Conservation (phyloP, 345 rosid species). For the Abelmoschus esculentus region DNA sequence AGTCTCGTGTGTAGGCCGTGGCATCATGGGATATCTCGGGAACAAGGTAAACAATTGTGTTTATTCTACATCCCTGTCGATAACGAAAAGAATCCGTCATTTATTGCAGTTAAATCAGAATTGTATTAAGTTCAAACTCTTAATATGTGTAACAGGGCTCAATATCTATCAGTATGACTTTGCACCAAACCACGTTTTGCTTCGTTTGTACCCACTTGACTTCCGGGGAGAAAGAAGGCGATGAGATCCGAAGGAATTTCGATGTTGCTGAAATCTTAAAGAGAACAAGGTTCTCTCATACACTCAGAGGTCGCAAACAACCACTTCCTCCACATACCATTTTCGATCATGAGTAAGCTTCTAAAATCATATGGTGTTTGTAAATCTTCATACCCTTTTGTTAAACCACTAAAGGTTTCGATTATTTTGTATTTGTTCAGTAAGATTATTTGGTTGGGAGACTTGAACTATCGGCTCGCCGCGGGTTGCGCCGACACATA, state of each 20-base stretch:
- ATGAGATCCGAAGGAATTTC: conserved; percentile 64
- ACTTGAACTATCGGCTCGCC: conserved; percentile 81
- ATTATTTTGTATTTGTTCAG: conserved; percentile 24
- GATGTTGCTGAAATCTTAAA: conserved; percentile 71
- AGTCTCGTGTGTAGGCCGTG: conserved; percentile 89
- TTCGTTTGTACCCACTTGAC: conserved; percentile 87
- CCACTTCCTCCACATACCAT: conserved; percentile 41
- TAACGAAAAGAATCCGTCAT: no score
- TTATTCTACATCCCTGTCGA: neutral
- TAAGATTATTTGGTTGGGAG: conserved; percentile 88
- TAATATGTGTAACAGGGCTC: conserved; percentile 50
- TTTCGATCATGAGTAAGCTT: conserved; percentile 74
- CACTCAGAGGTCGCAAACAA: conserved; percentile 27
- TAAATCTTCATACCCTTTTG: neutral
- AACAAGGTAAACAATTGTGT: conserved; percentile 52
- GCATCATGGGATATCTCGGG: conserved; percentile 93
- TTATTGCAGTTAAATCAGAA: neutral
- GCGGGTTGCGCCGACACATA: conserved; percentile 39
- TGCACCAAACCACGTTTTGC: conserved; percentile 63
- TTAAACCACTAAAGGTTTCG: neutral
- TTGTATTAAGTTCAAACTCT: neutral
- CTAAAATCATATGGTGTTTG: neutral
- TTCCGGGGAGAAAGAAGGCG: conserved; percentile 90
- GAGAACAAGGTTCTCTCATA: conserved; percentile 61
- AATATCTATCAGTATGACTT: conserved; percentile 71